phyloP scores from a whole-genome alignment of 2,329 filamentous ascomycete genomes.

The Chaetoscypha palmicola region DNA sequence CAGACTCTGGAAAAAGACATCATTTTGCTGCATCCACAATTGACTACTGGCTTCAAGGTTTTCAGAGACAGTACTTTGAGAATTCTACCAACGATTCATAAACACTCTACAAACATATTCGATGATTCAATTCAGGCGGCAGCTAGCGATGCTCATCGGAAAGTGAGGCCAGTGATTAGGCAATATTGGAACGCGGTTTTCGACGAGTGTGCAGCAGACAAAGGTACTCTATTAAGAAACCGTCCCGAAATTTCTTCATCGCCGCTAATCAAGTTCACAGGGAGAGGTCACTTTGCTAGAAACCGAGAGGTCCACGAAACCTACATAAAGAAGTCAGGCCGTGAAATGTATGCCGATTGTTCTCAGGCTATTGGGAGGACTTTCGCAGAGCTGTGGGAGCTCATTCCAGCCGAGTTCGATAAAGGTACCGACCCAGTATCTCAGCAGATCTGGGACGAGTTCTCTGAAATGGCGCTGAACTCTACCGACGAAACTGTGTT shows the following conservation, averaged over 20 bases:
- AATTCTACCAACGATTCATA: not conserved
- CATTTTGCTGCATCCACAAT: not conserved
- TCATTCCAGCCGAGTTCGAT: not conserved
- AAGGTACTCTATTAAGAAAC: not conserved
- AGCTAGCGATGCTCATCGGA: constrained; percentile 1
- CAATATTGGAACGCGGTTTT: not conserved
- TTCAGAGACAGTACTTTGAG: not conserved
- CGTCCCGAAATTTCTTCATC: not conserved
- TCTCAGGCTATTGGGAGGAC: not conserved
- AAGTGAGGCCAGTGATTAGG: not conserved
- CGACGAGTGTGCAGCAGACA: not conserved
- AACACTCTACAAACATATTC: not conserved
- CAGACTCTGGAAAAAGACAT: not conserved
- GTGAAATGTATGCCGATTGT: not conserved
- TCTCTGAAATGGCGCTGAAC: not conserved
- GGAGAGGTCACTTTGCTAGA: not conserved
- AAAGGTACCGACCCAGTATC: not conserved
- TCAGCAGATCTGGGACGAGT: not conserved
- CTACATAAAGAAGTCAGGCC: not conserved
- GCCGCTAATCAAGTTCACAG: not conserved
- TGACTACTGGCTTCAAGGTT: not conserved
- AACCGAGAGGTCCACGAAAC: not conserved
- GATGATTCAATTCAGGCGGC: not conserved
- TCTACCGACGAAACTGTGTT: not conserved
- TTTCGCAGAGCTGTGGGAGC: not conserved